Evolutionary conservation across 805 yeast genomes (phyloP).

Genomic region (Starmerella potacharoeniae): DNA sequence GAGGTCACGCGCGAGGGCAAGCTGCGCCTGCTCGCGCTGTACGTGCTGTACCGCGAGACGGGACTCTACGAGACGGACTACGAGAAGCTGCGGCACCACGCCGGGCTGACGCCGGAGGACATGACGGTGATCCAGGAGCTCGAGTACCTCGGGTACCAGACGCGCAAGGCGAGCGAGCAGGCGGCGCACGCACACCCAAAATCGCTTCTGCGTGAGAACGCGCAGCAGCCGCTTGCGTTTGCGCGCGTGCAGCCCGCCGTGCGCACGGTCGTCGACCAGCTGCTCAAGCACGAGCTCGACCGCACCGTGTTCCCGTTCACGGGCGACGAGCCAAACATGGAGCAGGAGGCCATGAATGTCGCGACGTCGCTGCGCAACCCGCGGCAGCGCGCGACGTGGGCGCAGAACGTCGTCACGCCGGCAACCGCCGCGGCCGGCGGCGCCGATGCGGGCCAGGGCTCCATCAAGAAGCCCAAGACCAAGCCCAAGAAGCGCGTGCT

Average conservation of each 20-base stretch:
- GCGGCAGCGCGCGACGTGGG: conserved; percentile 69
- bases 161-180: conserved; percentile 3
- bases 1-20: conserved; percentile 37
- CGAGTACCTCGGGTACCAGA: conserved; percentile 41
- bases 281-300: conserved; percentile 40
- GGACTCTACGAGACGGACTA: conserved; percentile 58
- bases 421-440: not conserved
- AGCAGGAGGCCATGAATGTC: conserved; percentile 28
- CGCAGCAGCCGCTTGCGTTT: conserved; percentile 35
- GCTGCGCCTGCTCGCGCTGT: conserved; percentile 59
- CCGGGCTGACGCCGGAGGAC: conserved; percentile 33
- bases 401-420: conserved; percentile 32
- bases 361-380: conserved; percentile 56
- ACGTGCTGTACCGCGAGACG: conserved; percentile 61
- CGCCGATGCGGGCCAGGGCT: not conserved
- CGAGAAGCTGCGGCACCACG: conserved; percentile 51
- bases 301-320: conserved; percentile 58
- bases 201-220: conserved; percentile 17
- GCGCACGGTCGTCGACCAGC: conserved; percentile 44
- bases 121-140: conserved; percentile 48
- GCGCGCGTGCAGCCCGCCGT: conserved; percentile 63
- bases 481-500: conserved; percentile 35
- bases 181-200: conserved; percentile 9
- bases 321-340: conserved; percentile 36
- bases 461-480: not conserved